Evolutionary conservation across 108 stramenopile species (phyloP), one percentile per base, ranked within the genome.

Genomic region (Asterionellopsis glacialis): DNA sequence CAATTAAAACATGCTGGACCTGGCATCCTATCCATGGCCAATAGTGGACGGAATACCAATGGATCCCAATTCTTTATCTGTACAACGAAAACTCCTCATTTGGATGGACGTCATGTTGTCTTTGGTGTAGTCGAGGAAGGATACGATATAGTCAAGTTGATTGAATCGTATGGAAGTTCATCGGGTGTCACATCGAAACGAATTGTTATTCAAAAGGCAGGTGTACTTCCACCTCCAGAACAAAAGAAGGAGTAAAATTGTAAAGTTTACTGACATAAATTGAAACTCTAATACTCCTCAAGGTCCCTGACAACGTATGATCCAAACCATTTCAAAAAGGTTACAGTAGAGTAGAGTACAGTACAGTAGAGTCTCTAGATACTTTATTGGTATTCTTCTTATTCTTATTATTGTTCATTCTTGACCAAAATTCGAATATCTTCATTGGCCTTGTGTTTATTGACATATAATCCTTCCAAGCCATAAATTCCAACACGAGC

Each of bases 11-110:
- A 99, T 65, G 75, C 72, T 11, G 90, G 95, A 41, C 85, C 90
- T 9, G 94, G 95, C 13, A 78, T 86, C 10, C 61, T 93, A 49
- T 78, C 76, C 25, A 98, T 98, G 97, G 98, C 98, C 41, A 99
- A 99, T 80, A 74, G 94, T 0, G 98, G 98, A 9, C 61, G 63
- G 23, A 73, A 92, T 73, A 95, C 94, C 23, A 96, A 95, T 74
- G 95, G 92, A 45, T 84, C 80, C 44, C 93, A 95, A 72, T 91
- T 89, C 64, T 85, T 81, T 50, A 85, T 99, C 47, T 91, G 89
- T 63, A 97, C 96, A 2, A 79, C 75, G 63, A 67, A 65, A 52
- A 95, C 96, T 22, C 82, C 95, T 59, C 94, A 95, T 79, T 83
- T 99, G 48, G 96, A 99, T 69, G 91, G 91, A 51, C 62, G 68